These are phyloP conservation scores for Eucalyptus erythrocorys DNA, from an alignment of 345 rosid genomes.

Conservation along the genomic window DNA sequence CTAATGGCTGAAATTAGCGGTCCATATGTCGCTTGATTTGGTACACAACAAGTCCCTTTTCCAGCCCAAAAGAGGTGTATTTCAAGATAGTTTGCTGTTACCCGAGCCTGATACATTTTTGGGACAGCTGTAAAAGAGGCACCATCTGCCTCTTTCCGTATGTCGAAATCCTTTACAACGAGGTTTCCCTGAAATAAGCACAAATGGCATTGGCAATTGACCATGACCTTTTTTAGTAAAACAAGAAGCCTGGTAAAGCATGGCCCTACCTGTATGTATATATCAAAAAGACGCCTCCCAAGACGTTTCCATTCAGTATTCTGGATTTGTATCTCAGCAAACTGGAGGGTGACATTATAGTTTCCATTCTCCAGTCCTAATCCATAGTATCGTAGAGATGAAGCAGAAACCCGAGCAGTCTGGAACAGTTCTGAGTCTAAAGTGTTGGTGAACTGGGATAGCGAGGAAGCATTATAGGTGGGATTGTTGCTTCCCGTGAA, in stretches of 20 bases:
- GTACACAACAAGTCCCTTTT: conserved; percentile 25
- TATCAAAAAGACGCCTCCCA: conserved; percentile 40
- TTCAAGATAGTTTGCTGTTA: conserved; percentile 18
- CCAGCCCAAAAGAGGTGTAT: conserved; percentile 39
- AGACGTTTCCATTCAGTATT: conserved; percentile 23
- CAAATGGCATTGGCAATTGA: neutral
- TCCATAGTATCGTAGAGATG: conserved; percentile 73
- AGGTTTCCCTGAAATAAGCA: conserved; percentile 26
- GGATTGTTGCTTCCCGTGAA: conserved; percentile 18
- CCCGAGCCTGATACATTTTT: neutral
- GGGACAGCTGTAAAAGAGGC: conserved; percentile 5
- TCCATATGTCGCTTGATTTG: conserved; percentile 20
- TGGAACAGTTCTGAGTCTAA: conserved; percentile 23
- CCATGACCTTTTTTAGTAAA: neutral
- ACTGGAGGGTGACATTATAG: conserved; percentile 40
- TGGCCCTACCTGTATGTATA: conserved; percentile 38
- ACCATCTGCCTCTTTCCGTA: conserved; percentile 18
- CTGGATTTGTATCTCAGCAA: conserved; percentile 20
- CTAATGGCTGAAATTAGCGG: conserved; percentile 43
- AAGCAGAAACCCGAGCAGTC: conserved; percentile 57
- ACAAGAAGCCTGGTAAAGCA: neutral
- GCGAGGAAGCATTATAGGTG: conserved; percentile 1
- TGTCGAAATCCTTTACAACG: conserved; percentile 37
- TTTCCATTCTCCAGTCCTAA: conserved; percentile 79
- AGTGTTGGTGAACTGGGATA: conserved; percentile 25